A percentile compares a stretch with the other conserved stretches of the same genome.
Evolutionary conservation across 371 early-diverging fungal species (phyloP).

Genomic region (Rhizopus arrhizus): DNA sequence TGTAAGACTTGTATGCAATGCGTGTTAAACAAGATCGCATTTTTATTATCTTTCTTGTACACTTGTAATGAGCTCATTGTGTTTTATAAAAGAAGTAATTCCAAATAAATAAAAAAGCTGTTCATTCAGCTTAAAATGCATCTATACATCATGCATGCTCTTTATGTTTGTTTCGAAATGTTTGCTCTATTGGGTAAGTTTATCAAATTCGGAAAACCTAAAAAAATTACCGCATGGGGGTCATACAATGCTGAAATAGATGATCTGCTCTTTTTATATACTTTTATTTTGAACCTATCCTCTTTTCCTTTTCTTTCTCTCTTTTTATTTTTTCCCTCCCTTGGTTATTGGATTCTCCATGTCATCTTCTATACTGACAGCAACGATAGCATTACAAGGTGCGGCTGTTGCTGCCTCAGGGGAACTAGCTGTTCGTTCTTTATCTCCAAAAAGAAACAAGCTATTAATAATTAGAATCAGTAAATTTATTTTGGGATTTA

Average conservation of each 20-base stretch:
- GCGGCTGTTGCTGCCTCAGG: constrained; percentile 22
- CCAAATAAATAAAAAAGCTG: too few relatives aligned
- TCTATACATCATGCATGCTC: not conserved
- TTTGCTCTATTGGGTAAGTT: not conserved
- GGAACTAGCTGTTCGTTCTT: constrained; percentile 23
- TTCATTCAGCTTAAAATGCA: not conserved
- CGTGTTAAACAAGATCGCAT: too few relatives aligned
- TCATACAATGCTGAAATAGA: not conserved
- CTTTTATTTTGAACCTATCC: not conserved
- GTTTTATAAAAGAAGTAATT: too few relatives aligned
- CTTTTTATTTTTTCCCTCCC: constrained; percentile 3
- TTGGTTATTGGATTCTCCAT: constrained; percentile 8
- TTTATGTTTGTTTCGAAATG: too few relatives aligned
- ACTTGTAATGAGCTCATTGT: too few relatives aligned
- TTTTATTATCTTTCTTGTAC: too few relatives aligned
- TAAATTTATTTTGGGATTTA: constrained; percentile 26
- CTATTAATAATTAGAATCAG: constrained; percentile 8
- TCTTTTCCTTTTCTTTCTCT: constrained; percentile 5
- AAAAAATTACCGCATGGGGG: not conserved
- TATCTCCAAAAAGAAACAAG: constrained; percentile 22
- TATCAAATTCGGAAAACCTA: not conserved
- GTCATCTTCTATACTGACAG: constrained; percentile 20
- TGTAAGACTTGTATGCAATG: too few relatives aligned
- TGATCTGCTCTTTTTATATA: not conserved
- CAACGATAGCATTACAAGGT: constrained; percentile 31